Conservation (phyloP, 768 basidiomycete species). For the Multifurca ochricompacta region DNA sequence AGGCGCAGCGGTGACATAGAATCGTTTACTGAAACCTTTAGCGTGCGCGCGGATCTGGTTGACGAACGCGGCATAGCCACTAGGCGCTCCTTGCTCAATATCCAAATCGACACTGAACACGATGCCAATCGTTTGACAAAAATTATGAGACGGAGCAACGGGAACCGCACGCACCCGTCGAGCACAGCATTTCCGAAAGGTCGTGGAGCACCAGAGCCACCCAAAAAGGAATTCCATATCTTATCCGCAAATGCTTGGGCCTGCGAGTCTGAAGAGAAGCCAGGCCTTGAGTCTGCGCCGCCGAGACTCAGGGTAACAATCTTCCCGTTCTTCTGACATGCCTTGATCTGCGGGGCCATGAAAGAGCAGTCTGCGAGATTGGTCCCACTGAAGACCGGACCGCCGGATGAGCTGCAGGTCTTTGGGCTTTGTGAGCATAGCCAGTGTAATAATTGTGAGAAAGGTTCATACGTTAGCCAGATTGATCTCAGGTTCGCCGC, state of each 20-base stretch:
- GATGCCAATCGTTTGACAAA: neutral
- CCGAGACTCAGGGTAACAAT: constrained; percentile 41
- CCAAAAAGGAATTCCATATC: constrained; percentile 43
- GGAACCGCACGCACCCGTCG: constrained; percentile 33
- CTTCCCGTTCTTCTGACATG: constrained; percentile 42
- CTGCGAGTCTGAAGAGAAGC: constrained; percentile 33
- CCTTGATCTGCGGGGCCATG: constrained; percentile 37
- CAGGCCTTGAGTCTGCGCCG: constrained; percentile 37
- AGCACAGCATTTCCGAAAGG: constrained; percentile 41
- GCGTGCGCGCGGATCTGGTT: constrained; percentile 31
- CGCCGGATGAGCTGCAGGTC: constrained; percentile 36
- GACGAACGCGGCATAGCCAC: constrained; percentile 33
- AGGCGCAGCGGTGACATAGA: constrained; percentile 33
- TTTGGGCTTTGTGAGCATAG: constrained; percentile 15
- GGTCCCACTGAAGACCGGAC: constrained; percentile 36
- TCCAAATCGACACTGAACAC: constrained; percentile 32
- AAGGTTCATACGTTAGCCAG: constrained; percentile 50
- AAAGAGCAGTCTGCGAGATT: constrained; percentile 35
- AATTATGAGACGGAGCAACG: neutral
- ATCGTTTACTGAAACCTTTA: constrained; percentile 30
- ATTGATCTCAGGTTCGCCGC: constrained; percentile 54
- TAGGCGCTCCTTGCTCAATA: constrained; percentile 31
- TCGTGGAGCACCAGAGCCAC: constrained; percentile 36
- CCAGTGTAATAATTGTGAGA: neutral
- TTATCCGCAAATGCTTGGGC: constrained; percentile 31